Evolutionary conservation across 768 basidiomycete species (phyloP), one percentile per base, ranked within the genome.

Genomic region (Pisolithus albus): DNA sequence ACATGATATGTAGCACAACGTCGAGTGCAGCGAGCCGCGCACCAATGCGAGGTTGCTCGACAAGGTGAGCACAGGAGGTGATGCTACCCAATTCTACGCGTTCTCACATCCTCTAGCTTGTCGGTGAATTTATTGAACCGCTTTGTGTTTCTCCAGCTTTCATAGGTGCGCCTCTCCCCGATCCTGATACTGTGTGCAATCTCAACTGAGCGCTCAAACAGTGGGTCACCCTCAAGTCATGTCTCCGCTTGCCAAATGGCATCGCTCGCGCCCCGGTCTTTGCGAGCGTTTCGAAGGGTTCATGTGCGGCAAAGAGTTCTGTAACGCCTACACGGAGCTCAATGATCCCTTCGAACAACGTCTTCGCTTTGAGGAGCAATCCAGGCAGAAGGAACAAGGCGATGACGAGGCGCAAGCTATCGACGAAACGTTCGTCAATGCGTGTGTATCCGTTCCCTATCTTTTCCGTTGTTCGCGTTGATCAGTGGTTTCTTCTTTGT

Each of bases 211-310:
- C 24, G 21, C 39, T 9, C 9, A 19, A 48, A 8, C 58, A 87
- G 93, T 95, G 56, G 96, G 96, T 28, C 96, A 98, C 72, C 96
- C 96, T 15, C 94, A 98, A 75, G 92, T 98, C 58, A 99, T 99
- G 96, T 97, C 95, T 0, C 96, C 96, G 3, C 84, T 99, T 34
- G 96, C 96, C 69, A 99, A 99, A 75, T 91, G 88, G 81, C 94
- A 98, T 70, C 90, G 96, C 56, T 90, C 89, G n/a, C 83, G 91
- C 39, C 91, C 93, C 0, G 96, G 96, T 37, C 79, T 99, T 23
- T 98, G 96, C 70, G 96, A 99, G 70, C 92, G 96, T 16, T 99
- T 99, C 74, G 96, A 99, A 69, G 92, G 83, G 8, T 99, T 99
- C 81, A 81, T 99, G 79, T 95, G 92, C 49, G 92, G 92, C 53